A percentile compares a stretch with the other conserved stretches of the same genome.
Evolutionary conservation across 306 rosid genomes (phyloP).

Genomic region (Acacia melanoxylon): DNA sequence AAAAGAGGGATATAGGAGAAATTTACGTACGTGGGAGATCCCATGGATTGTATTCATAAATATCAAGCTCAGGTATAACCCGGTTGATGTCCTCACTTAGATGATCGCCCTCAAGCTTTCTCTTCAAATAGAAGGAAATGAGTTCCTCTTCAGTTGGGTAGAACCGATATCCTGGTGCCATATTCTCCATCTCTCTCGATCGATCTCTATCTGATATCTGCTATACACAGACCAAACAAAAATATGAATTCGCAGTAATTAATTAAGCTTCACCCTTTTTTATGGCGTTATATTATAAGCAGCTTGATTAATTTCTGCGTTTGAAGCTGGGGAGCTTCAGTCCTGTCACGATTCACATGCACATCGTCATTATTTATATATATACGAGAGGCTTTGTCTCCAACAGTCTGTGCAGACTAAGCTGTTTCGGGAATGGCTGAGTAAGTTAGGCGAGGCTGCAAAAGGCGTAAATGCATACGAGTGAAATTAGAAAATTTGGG

Average conservation of each 20-base stretch:
- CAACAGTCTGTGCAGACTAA: background rate
- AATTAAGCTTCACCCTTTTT: background rate
- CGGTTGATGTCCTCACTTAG: slow-evolving; percentile 46
- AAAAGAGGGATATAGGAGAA: background rate
- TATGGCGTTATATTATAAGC: background rate
- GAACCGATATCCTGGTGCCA: slow-evolving; percentile 81
- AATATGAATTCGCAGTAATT: background rate
- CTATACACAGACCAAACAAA: background rate
- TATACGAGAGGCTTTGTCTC: background rate
- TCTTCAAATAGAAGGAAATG: slow-evolving; percentile 59
- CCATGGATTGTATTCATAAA: slow-evolving; percentile 64
- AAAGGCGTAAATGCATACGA: slow-evolving; percentile 8
- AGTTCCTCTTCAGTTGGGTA: slow-evolving; percentile 90
- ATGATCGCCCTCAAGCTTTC: slow-evolving; percentile 58
- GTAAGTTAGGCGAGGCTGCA: slow-evolving; percentile 38
- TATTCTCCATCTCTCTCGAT: slow-evolving; percentile 43
- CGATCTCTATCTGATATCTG: background rate
- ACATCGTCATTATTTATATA: background rate
- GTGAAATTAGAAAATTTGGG: slow-evolving; percentile 31
- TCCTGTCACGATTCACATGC: background rate
- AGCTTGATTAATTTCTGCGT: background rate
- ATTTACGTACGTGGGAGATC: slow-evolving; percentile 91
- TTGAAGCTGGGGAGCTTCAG: background rate
- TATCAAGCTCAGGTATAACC: slow-evolving; percentile 64
- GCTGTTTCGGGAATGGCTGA: slow-evolving; percentile 28